These are phyloP conservation scores for Stagonosporopsis vannaccii DNA, from an alignment of 2,329 filamentous ascomycete species.

Conservation along the genomic window DNA sequence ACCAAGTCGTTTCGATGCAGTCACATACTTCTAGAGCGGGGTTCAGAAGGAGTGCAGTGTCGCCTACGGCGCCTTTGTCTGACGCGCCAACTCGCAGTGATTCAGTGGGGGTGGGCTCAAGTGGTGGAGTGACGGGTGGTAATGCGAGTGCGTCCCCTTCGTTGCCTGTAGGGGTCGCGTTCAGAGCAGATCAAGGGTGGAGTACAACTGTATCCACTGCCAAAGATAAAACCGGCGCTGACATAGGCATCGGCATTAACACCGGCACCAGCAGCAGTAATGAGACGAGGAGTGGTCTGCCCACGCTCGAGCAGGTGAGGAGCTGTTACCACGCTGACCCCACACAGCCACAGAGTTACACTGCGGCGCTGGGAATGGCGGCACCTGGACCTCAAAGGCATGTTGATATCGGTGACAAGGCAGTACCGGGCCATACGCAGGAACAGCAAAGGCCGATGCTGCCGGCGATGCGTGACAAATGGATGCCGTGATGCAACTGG, in stretches of 20 bases:
- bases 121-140: too few relatives aligned
- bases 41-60: not conserved
- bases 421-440: not conserved
- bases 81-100: not conserved
- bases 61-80: not conserved
- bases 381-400: not conserved
- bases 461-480: not conserved
- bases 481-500: not conserved
- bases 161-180: too few relatives aligned
- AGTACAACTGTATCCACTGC: too few relatives aligned
- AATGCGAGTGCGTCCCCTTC: too few relatives aligned
- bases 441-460: not conserved
- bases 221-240: not conserved
- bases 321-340: not conserved
- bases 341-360: not conserved
- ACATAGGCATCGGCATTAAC: too few relatives aligned
- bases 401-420: too few relatives aligned
- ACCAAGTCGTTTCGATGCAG: not conserved
- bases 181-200: too few relatives aligned
- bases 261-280: too few relatives aligned
- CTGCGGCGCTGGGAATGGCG: not conserved
- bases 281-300: not conserved
- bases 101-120: not conserved
- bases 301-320: not conserved
- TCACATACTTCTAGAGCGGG: not conserved